Evolutionary conservation across 148 eudicot genomes (phyloP).

Genomic region (Tetragonia tetragonoides): DNA sequence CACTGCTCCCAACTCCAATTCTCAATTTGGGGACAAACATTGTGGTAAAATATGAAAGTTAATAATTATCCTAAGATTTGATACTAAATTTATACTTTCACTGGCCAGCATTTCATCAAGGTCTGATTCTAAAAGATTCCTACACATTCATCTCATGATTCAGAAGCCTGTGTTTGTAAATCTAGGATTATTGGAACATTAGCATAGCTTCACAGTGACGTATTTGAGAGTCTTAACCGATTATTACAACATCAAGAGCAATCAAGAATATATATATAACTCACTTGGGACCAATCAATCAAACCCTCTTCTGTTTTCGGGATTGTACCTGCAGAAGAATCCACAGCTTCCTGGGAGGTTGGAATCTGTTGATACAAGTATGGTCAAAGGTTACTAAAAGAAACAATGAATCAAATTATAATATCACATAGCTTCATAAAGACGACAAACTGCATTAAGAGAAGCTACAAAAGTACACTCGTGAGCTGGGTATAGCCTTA

Average conservation of each 20-base stretch:
- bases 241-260: conserved; percentile 1
- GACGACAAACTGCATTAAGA: not conserved
- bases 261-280: conserved; percentile 14
- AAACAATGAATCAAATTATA: not conserved
- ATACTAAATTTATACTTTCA: not conserved
- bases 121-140: not conserved
- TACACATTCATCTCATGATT: conserved; percentile 1
- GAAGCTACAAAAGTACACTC: not conserved
- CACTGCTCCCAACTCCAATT: too few species aligned
- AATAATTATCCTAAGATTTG: not conserved
- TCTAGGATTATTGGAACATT: not conserved
- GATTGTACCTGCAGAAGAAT: conserved; percentile 58
- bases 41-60: not conserved
- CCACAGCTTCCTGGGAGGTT: conserved; percentile 54
- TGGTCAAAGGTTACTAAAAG: not conserved
- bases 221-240: not conserved
- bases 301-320: conserved; percentile 72
- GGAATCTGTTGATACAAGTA: conserved; percentile 62
- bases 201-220: not conserved
- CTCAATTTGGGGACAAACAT: not conserved
- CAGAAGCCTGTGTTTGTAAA: not conserved
- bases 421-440: not conserved
- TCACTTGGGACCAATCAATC: conserved; percentile 95
- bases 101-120: not conserved
- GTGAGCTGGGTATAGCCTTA: not conserved